A percentile compares a stretch with the other conserved stretches of the same genome.
These are phyloP conservation scores for Pyracantha coccinea DNA, from an alignment of 331 rosid species.

Conservation along the genomic window DNA sequence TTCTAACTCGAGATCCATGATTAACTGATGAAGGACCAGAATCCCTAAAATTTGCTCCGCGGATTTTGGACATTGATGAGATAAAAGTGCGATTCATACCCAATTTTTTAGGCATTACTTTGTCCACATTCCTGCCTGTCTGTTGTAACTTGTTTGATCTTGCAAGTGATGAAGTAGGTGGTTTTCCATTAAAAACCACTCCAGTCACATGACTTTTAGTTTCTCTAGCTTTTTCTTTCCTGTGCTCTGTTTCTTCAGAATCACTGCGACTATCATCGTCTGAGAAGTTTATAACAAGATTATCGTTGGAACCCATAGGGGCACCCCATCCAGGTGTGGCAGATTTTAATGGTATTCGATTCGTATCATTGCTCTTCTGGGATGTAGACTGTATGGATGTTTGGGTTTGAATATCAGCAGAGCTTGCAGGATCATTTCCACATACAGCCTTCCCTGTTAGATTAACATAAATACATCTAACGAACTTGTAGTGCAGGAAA, in stretches of 20 bases:
- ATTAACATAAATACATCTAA: background rate
- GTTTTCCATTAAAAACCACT: slow-evolving; percentile 33
- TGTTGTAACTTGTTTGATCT: slow-evolving; percentile 38
- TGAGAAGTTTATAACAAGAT: slow-evolving; percentile 89
- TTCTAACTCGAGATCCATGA: slow-evolving; percentile 48
- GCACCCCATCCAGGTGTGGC: slow-evolving; percentile 39
- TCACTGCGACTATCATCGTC: slow-evolving; percentile 92
- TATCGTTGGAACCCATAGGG: slow-evolving; percentile 27
- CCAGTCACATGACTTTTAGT: slow-evolving; percentile 30
- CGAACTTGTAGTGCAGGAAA: background rate
- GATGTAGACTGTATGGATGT: slow-evolving; percentile 25
- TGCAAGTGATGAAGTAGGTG: slow-evolving; percentile 31
- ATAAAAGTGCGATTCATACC: slow-evolving; percentile 36
- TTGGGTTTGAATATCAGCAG: slow-evolving; percentile 32
- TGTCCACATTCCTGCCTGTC: slow-evolving; percentile 29
- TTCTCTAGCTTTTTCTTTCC: slow-evolving; percentile 31
- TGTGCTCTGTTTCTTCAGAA: slow-evolving; percentile 30
- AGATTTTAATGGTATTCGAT: slow-evolving; percentile 37
- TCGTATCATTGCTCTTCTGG: slow-evolving; percentile 40
- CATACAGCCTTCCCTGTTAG: slow-evolving; percentile 26
- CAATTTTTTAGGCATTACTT: slow-evolving; percentile 41
- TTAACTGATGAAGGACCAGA: slow-evolving; percentile 32
- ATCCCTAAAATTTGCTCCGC: slow-evolving; percentile 43
- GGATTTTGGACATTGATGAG: slow-evolving; percentile 28
- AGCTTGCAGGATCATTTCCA: slow-evolving; percentile 30